A percentile compares a stretch with the other conserved stretches of the same genome.
These are phyloP conservation scores for Actinomortierella ambigua DNA, from an alignment of 371 early-diverging fungal species.

Conservation along the genomic window DNA sequence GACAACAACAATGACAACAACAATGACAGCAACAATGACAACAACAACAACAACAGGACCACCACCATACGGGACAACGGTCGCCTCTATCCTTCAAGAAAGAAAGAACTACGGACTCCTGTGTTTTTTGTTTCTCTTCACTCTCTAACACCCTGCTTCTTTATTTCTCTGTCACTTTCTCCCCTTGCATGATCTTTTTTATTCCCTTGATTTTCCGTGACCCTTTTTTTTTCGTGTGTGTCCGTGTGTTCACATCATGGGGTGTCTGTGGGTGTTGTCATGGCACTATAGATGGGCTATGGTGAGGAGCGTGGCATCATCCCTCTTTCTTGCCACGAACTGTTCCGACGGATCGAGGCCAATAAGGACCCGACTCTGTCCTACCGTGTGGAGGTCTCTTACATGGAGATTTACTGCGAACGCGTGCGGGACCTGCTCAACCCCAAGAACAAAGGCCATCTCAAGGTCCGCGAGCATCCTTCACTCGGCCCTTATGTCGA, in stretches of 20 bases:
- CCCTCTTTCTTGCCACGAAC: slow-evolving; percentile 77
- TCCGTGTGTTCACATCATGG: slow-evolving; percentile 7
- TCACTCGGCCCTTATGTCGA: slow-evolving; percentile 92
- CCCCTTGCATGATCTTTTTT: neutral
- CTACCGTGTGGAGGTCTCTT: slow-evolving; percentile 82
- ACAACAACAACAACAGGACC: too few relatives aligned
- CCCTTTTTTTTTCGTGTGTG: neutral
- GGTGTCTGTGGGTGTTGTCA: slow-evolving; percentile 49
- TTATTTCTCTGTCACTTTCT: neutral
- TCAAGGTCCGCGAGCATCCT: slow-evolving; percentile 90
- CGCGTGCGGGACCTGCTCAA: slow-evolving; percentile 90
- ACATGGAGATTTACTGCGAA: slow-evolving; percentile 89
- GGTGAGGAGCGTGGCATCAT: slow-evolving; percentile 85
- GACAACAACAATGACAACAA: neutral
- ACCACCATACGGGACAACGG: too few relatives aligned
- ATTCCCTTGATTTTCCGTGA: neutral
- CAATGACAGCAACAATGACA: neutral
- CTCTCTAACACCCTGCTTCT: too few relatives aligned
- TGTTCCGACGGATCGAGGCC: slow-evolving; percentile 71
- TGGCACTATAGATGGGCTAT: slow-evolving; percentile 61
- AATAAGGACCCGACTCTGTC: slow-evolving; percentile 54
- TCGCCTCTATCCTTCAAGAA: too few relatives aligned
- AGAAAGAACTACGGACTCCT: too few relatives aligned
- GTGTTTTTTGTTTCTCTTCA: too few relatives aligned
- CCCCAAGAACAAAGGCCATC: slow-evolving; percentile 75